These are phyloP conservation scores for Ceratocystis papillata DNA, from an alignment of 2,329 filamentous ascomycete species.

Conservation along the genomic window DNA sequence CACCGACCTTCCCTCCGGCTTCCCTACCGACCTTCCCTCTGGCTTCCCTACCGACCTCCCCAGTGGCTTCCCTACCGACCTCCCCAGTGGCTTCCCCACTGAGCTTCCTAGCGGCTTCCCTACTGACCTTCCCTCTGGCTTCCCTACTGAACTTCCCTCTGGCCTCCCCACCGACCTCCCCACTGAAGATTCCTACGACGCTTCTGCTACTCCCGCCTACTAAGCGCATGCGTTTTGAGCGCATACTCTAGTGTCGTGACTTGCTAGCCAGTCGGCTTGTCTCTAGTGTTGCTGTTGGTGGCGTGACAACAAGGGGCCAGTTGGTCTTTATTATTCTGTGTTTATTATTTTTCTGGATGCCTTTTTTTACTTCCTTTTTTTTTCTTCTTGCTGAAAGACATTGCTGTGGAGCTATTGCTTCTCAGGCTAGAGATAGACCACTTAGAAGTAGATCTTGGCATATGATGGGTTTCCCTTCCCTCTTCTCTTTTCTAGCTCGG, in stretches of 20 bases:
- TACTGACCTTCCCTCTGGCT: not conserved
- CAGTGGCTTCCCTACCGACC: not conserved
- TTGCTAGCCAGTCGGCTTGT: not conserved
- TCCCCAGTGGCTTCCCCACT: constrained; percentile 12
- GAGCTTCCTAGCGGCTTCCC: not conserved
- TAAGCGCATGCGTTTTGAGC: too few relatives aligned
- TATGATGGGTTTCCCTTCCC: not conserved
- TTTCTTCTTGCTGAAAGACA: constrained; percentile 1
- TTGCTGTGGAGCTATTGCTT: not conserved
- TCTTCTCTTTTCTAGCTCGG: not conserved
- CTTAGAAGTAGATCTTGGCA: not conserved
- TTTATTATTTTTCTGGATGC: constrained; percentile 19
- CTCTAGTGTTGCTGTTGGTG: not conserved
- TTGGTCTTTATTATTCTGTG: constrained; percentile 14
- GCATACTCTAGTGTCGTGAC: not conserved
- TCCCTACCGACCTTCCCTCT: not conserved
- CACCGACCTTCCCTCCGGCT: not conserved
- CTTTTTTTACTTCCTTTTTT: constrained; percentile 9
- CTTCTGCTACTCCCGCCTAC: not conserved
- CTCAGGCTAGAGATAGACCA: not conserved
- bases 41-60: constrained; percentile 11
- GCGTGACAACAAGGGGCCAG: not conserved
- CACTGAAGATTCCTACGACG: constrained; percentile 6
- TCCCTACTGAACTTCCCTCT: not conserved
- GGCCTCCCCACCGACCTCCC: constrained; percentile 7